Evolutionary conservation across 441 rosid species (phyloP), one percentile per base, ranked within the genome.

Genomic region (Croton laevigatus): DNA sequence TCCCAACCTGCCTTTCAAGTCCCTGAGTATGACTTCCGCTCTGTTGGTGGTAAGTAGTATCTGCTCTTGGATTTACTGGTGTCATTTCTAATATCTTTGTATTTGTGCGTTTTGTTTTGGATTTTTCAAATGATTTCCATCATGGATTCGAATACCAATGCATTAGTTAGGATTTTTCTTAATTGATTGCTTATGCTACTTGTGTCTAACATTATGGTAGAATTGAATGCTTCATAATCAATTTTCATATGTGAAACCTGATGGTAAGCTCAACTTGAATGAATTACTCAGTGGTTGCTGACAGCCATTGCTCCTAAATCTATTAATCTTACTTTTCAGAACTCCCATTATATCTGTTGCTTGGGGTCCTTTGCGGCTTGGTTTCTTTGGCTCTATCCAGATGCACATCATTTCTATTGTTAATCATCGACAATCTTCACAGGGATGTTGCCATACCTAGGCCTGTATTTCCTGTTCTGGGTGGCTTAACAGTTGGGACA

Each of bases 1-100:
- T 86, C 94, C 78, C 85, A 94, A 75, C 97, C 97, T 23, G 95
- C 97, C 38, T 94, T 94, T 70, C 87, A 84, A 80, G 94, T 94
- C 76, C 98, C 97, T 14, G 91, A 82, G 9, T 91, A 94, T 83
- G 98, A 91, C 76, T 94, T 94, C 79, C 88, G 97, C 70, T 94
- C 97, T 57, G 85, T 88, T 65, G 86, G 95, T 69, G 97, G 97
- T 94, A 85, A 73, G 68, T 66, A 32, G 6, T 42, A 42, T 40
- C 19, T 27, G 2, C 16, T 5, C 32, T 22, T 45, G 16, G 5
- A 5, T 6, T 40, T 46, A 16, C 11, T 52, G 57, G n/a, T 52
- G 6, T 52, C 57, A 52, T 52, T 51, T 7, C 57, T 17, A 49
- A 48, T 12, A 49, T 6, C 53, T 12, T 49, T 49, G 6, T 49